A percentile compares a stretch with the other conserved stretches of the same genome.
phyloP scores from a whole-genome alignment of 108 stramenopile species.

The Aurantiochytrium sp. region DNA sequence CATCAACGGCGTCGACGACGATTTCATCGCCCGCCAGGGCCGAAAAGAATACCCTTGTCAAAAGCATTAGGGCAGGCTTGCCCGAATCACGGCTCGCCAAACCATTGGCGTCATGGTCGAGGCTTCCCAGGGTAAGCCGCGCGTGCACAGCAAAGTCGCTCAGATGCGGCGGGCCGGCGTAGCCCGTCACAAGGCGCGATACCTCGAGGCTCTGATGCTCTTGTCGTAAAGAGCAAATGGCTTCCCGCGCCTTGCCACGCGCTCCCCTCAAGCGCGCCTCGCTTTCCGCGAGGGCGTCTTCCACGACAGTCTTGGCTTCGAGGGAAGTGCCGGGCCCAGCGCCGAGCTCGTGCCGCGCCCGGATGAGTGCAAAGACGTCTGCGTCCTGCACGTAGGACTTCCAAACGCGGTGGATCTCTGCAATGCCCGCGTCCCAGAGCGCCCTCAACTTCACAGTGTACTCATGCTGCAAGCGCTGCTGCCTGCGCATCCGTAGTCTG shows the following conservation, averaged over 20 bases:
- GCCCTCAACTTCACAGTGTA: background rate
- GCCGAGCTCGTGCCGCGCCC: no score
- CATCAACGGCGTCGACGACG: background rate
- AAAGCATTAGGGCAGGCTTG: background rate
- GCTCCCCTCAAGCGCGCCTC: no score
- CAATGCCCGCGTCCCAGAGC: background rate
- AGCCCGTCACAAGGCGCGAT: no score
- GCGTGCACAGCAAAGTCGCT: no score
- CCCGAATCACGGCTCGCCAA: background rate
- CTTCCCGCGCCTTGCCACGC: no score
- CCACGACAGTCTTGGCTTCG: no score
- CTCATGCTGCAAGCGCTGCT: background rate
- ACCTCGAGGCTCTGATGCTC: no score
- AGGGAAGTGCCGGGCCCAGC: no score
- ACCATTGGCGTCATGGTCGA: no score
- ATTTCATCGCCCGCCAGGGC: conserved; percentile 6
- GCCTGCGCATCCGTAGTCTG: background rate
- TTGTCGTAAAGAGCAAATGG: no score
- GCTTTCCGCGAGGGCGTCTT: background rate
- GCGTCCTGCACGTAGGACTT: background rate
- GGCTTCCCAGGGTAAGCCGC: no score
- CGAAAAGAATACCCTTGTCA: background rate
- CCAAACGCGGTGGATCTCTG: background rate
- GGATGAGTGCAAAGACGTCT: background rate
- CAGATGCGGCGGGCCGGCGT: no score